These are phyloP conservation scores for Cyanodermella asteris DNA, from an alignment of 2,329 filamentous ascomycete genomes.

Conservation along the genomic window DNA sequence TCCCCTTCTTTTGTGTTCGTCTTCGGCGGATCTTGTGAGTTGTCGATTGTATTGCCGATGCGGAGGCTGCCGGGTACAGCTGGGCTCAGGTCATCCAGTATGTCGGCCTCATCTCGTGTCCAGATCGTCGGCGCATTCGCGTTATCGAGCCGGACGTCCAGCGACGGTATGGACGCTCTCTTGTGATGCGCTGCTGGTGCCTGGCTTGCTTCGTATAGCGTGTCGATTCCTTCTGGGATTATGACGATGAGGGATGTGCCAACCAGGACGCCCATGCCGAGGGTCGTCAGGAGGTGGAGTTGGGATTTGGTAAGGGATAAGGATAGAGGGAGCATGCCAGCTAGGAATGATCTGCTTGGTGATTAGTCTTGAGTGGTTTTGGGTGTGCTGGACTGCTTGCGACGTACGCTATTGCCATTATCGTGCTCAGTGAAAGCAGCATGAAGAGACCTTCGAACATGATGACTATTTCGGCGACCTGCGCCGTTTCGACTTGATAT, in stretches of 20 bases:
- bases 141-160: slow-evolving; percentile 10
- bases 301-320: slow-evolving; percentile 74
- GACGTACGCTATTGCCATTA: slow-evolving; percentile 43
- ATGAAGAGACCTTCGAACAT: slow-evolving; percentile 40
- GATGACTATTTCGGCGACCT: slow-evolving; percentile 2
- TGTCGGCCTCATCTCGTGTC: too few species aligned
- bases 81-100: slow-evolving; percentile 14
- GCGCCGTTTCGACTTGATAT: not conserved
- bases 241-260: slow-evolving; percentile 93
- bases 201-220: slow-evolving; percentile 42
- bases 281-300: slow-evolving; percentile 68
- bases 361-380: slow-evolving; percentile 7
- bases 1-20: slow-evolving; percentile 11
- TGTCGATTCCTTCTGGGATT: slow-evolving; percentile 89
- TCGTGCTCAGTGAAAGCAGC: slow-evolving; percentile 39
- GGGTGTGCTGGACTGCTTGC: slow-evolving; percentile 1
- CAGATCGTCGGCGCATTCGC: too few species aligned
- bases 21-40: too few species aligned
- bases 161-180: not conserved
- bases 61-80: slow-evolving; percentile 10
- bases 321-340: slow-evolving; percentile 73
- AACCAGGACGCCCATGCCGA: slow-evolving; percentile 84
- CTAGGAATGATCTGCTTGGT: slow-evolving; percentile 59
- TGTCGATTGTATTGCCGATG: too few species aligned
- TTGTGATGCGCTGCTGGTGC: too few species aligned